phyloP scores from a whole-genome alignment of 768 basidiomycete species.

The Tylopilus felleus region DNA sequence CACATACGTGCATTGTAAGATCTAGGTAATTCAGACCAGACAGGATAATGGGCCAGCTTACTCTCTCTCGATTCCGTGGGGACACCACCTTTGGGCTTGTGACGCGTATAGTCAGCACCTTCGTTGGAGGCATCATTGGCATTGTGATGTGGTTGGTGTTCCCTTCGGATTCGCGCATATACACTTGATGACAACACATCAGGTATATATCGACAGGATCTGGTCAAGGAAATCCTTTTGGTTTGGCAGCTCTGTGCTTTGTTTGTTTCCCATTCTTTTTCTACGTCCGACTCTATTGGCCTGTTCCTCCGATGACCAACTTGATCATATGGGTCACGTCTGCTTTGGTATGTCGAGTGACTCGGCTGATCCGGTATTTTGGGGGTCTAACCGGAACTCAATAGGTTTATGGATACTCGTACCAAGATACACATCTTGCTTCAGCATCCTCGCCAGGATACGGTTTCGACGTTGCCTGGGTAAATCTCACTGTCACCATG shows the following conservation, averaged over 20 bases:
- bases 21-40: not conserved
- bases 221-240: constrained; percentile 60
- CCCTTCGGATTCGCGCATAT: not conserved
- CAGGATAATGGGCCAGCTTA: constrained; percentile 75
- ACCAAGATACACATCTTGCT: constrained; percentile 52
- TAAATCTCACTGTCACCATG: constrained; percentile 23
- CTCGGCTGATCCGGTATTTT: not conserved
- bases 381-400: not conserved
- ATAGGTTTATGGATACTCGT: constrained; percentile 73
- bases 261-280: constrained; percentile 73
- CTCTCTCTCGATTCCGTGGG: constrained; percentile 66
- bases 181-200: not conserved
- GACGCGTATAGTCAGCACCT: constrained; percentile 60
- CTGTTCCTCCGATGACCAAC: constrained; percentile 68
- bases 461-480: constrained; percentile 73
- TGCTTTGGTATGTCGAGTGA: constrained; percentile 45
- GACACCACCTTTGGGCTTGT: constrained; percentile 69
- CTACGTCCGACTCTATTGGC: constrained; percentile 70
- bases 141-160: constrained; percentile 59
- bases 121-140: constrained; percentile 61
- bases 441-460: constrained; percentile 51
- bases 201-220: constrained; percentile 72
- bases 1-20: not conserved
- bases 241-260: constrained; percentile 63
- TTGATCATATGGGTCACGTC: constrained; percentile 65